Base-by-base conservation (phyloP, 2,329 filamentous ascomycete species). In the Hortaea werneckii region DNA sequence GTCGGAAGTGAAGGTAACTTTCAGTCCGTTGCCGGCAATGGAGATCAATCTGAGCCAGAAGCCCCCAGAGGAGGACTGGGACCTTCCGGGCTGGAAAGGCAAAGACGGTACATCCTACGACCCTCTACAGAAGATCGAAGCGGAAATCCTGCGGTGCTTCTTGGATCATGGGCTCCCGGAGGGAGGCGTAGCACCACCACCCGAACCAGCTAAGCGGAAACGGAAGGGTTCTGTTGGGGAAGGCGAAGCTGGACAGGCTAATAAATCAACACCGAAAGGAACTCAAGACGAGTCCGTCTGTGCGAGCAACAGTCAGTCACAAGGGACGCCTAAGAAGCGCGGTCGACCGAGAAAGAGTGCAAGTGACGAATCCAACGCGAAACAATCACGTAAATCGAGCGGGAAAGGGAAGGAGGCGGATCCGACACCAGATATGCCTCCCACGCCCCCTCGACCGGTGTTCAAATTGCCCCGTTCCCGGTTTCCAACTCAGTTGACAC, bases 111-210 rank as follows among this genome's bases (percentile, higher is more conserved):
- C 54, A 0, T 53, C 50, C 5, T 67, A 65, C 30, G 61, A 68
- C 41, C 61, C 64, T 2, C 41, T 46, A 1, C 41, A 60, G 37
- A 56, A 55, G 5, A 58, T 69, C 3, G 63, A 67, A 29, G 59
- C 55, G n/a, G 63, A 66, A 37, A 55, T 69, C 10, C 59, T 65
- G 0, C 51, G 57, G 8, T 65, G 60, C 39, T 53, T 65, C 35
- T 51, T 69, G 9, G 45, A 53, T 5, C 53, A 57, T 37, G 58
- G 55, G 1, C 54, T 70, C 32, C 51, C 54, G 3, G 43, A 50
- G 7, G 51, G 34, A 29, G 43, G 27, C 5, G 39, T 52, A 5
- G 29, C 29, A n/a, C 12, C 13, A 8, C 29, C 43, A 41, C 40
- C 20, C 4, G 41, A 40, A 30, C 43, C 32, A 13, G 28, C 20